These are phyloP conservation scores for Hypoxylon rubiginosum DNA, from an alignment of 2,329 filamentous ascomycete genomes.

Conservation along the genomic window DNA sequence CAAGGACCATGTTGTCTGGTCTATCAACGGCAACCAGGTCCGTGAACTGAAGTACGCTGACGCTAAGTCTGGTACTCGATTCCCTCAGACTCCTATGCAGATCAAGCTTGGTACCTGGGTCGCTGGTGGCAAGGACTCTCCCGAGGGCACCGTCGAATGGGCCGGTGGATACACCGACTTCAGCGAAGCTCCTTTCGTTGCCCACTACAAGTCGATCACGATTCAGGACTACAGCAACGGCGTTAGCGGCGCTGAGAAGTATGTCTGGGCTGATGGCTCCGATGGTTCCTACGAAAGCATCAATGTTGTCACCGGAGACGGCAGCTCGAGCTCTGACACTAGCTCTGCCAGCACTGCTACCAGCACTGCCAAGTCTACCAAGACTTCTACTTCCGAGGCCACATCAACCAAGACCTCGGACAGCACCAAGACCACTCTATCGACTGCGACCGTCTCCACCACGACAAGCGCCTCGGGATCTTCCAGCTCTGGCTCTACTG, in stretches of 20 bases:
- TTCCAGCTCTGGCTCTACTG: conserved; percentile 20
- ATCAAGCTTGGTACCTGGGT: conserved; percentile 79
- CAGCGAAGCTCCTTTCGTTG: conserved; percentile 64
- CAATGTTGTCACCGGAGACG: conserved; percentile 60
- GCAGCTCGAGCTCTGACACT: conserved; percentile 39
- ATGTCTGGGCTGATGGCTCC: conserved; percentile 63
- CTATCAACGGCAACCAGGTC: conserved; percentile 71
- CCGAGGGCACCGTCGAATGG: conserved; percentile 79
- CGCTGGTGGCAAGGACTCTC: conserved; percentile 68
- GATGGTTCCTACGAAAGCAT: conserved; percentile 66
- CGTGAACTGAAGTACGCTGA: conserved; percentile 73
- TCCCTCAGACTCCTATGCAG: conserved; percentile 81
- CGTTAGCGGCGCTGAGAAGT: conserved; percentile 62
- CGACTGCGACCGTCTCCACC: conserved; percentile 31
- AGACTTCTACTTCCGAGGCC: conserved; percentile 43
- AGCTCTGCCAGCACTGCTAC: conserved; percentile 33
- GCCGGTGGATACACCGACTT: conserved; percentile 72
- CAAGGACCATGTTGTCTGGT: conserved; percentile 72
- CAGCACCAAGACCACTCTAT: conserved; percentile 31
- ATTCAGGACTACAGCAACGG: conserved; percentile 69
- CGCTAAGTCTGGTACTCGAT: conserved; percentile 69
- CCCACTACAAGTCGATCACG: conserved; percentile 69
- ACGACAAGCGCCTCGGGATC: conserved; percentile 28
- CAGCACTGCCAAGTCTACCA: conserved; percentile 31
- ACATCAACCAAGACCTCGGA: conserved; percentile 36